Conservation (phyloP, 2,329 filamentous ascomycete species). For the Tolypocladium cylindrosporum region DNA sequence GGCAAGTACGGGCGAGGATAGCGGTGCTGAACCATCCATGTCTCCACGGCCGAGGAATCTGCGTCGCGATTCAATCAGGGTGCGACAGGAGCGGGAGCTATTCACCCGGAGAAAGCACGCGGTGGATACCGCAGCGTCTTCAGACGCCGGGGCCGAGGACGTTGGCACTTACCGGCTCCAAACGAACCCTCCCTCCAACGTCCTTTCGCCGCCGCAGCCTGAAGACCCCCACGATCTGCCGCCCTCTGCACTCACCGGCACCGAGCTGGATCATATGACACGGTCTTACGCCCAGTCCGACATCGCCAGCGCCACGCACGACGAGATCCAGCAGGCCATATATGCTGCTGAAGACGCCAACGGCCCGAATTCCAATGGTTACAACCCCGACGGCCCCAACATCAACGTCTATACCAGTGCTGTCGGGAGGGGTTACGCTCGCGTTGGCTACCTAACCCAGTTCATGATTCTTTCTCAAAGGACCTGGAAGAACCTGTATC, state of each 20-base stretch:
- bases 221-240: slow-evolving; percentile 62
- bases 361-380: slow-evolving; percentile 45
- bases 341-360: slow-evolving; percentile 57
- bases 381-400: slow-evolving; percentile 34
- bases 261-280: slow-evolving; percentile 75
- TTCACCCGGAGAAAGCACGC: slow-evolving; percentile 68
- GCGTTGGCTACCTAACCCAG: slow-evolving; percentile 69
- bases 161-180: slow-evolving; percentile 41
- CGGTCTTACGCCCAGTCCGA: slow-evolving; percentile 67
- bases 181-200: slow-evolving; percentile 26
- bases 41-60: slow-evolving; percentile 55
- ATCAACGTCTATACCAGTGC: slow-evolving; percentile 41
- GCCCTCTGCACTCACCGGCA: slow-evolving; percentile 50
- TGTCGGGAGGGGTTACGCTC: slow-evolving; percentile 70
- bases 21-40: slow-evolving; percentile 47
- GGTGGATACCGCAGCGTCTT: slow-evolving; percentile 53
- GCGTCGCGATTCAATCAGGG: slow-evolving; percentile 70
- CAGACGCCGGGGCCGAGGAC: slow-evolving; percentile 43
- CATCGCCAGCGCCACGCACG: slow-evolving; percentile 61
- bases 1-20: slow-evolving; percentile 61
- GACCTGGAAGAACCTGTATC: slow-evolving; percentile 95
- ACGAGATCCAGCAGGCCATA: slow-evolving; percentile 69
- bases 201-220: slow-evolving; percentile 45
- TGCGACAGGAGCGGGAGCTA: slow-evolving; percentile 81
- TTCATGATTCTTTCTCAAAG: slow-evolving; percentile 82